Evolutionary conservation across 768 basidiomycete genomes (phyloP).

Genomic region (Boletus reticuloceps): DNA sequence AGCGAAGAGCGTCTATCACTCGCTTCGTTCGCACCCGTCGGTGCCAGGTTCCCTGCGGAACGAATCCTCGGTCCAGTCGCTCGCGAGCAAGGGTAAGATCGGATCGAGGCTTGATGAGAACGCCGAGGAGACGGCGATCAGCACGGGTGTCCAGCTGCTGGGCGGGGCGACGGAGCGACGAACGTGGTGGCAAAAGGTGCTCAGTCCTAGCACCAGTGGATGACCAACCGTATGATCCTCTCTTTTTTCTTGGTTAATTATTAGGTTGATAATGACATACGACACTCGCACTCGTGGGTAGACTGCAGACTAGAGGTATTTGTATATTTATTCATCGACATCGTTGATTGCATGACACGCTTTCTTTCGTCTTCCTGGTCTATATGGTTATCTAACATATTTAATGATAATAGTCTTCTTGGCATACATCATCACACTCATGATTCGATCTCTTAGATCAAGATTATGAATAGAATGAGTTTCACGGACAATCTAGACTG

Average conservation of each 20-base stretch:
- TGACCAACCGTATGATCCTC: not conserved
- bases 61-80: constrained; percentile 18
- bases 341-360: no score
- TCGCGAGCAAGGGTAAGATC: constrained; percentile 5
- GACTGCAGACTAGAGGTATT: no score
- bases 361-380: no score
- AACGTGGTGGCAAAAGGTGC: constrained; percentile 33
- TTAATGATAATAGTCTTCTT: no score
- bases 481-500: no score
- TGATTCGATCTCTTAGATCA: no score
- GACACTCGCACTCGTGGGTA: no score
- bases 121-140: not conserved
- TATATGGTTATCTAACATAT: no score
- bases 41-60: constrained; percentile 22
- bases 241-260: no score
- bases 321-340: not conserved
- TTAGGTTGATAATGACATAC: no score
- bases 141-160: not conserved
- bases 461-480: no score
- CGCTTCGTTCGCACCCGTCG: constrained; percentile 25
- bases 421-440: no score
- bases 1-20: constrained; percentile 29
- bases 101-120: constrained; percentile 1
- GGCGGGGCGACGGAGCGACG: constrained; percentile 18
- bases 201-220: constrained; percentile 6